A percentile compares a stretch with the other conserved stretches of the same genome.
These are phyloP conservation scores for Oidiodendron maius DNA, from an alignment of 495 filamentous ascomycete genomes.

Conservation along the genomic window DNA sequence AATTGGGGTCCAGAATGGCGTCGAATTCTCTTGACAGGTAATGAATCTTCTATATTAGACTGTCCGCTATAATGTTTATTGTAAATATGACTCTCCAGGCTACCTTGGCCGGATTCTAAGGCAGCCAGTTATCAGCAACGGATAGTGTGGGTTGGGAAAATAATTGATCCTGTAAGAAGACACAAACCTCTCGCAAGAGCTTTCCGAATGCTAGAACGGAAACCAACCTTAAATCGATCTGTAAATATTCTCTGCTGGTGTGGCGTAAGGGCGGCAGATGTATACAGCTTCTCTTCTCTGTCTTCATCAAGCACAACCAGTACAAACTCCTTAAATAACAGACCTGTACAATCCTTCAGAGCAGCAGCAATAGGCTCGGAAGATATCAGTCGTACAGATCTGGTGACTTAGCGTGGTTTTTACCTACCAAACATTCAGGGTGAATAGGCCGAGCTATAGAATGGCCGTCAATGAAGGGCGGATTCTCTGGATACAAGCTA, in stretches of 20 bases:
- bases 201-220: neutral
- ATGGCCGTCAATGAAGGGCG: too few relatives aligned
- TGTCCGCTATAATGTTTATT: conserved; percentile 2
- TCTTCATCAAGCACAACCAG: conserved; percentile 12
- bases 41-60: conserved; percentile 9
- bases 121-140: neutral
- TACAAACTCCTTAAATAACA: conserved; percentile 10
- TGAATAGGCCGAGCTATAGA: neutral
- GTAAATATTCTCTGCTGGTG: conserved; percentile 6
- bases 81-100: neutral
- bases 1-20: neutral
- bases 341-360: conserved; percentile 17
- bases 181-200: neutral
- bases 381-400: neutral
- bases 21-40: neutral
- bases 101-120: neutral
- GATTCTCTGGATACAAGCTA: too few relatives aligned
- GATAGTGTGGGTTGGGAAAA: neutral
- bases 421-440: neutral
- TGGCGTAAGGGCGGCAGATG: conserved; percentile 4
- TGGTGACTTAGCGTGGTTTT: neutral
- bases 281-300: conserved; percentile 12
- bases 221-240: neutral
- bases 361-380: neutral
- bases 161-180: neutral